These are phyloP conservation scores for Ailanthus altissimus DNA, from an alignment of 345 rosid genomes.

Conservation along the genomic window DNA sequence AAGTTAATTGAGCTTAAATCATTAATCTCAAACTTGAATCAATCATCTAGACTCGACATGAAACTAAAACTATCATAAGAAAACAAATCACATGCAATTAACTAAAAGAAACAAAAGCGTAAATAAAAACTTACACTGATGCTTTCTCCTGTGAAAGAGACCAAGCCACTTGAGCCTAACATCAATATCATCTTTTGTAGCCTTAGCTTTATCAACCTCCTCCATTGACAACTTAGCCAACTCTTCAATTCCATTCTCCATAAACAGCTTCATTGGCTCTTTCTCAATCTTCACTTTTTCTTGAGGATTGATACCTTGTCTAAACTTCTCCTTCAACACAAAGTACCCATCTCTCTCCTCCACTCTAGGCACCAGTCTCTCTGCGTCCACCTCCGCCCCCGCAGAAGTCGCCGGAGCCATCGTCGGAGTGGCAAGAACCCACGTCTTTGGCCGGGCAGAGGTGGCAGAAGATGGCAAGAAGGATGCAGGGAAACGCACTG, in stretches of 20 bases:
- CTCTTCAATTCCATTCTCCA: constrained; percentile 74
- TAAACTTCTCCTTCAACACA: constrained; percentile 83
- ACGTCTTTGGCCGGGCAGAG: constrained; percentile 42
- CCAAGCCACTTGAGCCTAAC: constrained; percentile 99
- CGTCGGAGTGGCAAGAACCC: constrained; percentile 38
- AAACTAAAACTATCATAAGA: neutral
- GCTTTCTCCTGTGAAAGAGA: constrained; percentile 88
- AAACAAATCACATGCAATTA: neutral
- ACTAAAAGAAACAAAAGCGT: neutral
- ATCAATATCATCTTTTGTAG: constrained; percentile 75
- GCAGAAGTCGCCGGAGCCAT: constrained; percentile 20
- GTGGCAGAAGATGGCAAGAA: constrained; percentile 29
- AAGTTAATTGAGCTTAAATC: neutral
- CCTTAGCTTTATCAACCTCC: constrained; percentile 62
- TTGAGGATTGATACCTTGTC: constrained; percentile 78
- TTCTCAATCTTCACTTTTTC: constrained; percentile 87
- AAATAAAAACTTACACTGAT: constrained; percentile 55
- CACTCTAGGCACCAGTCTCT: constrained; percentile 79
- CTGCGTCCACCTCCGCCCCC: constrained; percentile 41
- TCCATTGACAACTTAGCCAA: constrained; percentile 74
- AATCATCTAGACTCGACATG: too few species aligned
- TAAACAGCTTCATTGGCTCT: constrained; percentile 83
- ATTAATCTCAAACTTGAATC: neutral
- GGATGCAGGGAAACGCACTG: constrained; percentile 50
- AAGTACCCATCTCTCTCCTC: constrained; percentile 74